phyloP scores from a whole-genome alignment of 441 rosid genomes.

The Jatropha podagrica region DNA sequence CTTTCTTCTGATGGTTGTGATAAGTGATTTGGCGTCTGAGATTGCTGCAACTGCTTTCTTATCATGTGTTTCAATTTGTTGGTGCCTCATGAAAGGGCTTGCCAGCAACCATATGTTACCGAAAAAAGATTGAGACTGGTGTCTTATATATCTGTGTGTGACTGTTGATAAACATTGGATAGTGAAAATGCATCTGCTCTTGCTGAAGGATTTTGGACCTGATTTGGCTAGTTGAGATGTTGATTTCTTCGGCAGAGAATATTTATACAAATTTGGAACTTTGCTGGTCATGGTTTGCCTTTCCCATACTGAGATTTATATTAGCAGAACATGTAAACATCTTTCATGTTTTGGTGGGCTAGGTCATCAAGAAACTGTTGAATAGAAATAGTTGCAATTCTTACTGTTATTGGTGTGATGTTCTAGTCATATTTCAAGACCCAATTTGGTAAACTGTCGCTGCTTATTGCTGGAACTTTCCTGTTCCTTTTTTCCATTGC shows the following conservation, averaged over 20 bases:
- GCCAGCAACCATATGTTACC: neutral
- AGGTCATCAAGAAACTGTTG: neutral
- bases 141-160: neutral
- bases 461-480: no score
- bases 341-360: neutral
- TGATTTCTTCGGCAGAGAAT: neutral
- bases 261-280: neutral
- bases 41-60: no score
- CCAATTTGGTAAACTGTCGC: no score
- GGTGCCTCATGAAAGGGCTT: neutral
- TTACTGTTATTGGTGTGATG: neutral
- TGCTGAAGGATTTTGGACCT: neutral
- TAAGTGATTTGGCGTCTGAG: no score
- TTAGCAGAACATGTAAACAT: neutral
- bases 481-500: no score
- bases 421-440: no score
- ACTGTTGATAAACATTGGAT: no score
- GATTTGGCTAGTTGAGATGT: neutral
- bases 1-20: no score
- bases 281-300: neutral
- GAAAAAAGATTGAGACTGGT: neutral
- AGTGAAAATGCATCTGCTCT: neutral
- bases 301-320: neutral
- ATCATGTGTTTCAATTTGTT: no score
- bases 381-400: neutral